These are phyloP conservation scores for Polygonum aviculare DNA, from an alignment of 148 eudicot species.

Conservation along the genomic window DNA sequence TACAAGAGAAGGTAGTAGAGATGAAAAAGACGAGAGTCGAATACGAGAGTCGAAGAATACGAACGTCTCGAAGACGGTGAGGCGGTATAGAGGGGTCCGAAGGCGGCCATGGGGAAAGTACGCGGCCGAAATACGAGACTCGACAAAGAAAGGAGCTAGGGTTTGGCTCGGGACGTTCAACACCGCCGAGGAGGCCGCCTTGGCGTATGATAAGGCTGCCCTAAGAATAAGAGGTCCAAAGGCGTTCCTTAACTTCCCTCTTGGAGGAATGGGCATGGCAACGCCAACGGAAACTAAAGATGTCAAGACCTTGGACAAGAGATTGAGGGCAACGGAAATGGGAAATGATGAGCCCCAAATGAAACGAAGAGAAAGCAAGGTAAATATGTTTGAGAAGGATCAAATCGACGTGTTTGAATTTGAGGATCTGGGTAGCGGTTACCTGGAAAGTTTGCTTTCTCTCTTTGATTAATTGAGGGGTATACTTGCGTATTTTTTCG, in stretches of 20 bases:
- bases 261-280: not conserved
- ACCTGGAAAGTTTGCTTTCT: slow-evolving; percentile 51
- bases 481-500: not conserved
- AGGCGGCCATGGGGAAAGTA: slow-evolving; percentile 87
- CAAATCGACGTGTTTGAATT: slow-evolving; percentile 36
- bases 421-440: slow-evolving; percentile 59
- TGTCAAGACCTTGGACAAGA: slow-evolving; percentile 6
- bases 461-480: slow-evolving; percentile 12
- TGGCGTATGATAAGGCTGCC: slow-evolving; percentile 89
- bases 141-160: slow-evolving; percentile 57
- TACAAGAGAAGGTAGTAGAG: not conserved
- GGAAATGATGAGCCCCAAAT: not conserved
- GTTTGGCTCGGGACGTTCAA: slow-evolving; percentile 79
- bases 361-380: not conserved
- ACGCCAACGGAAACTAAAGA: not conserved
- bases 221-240: slow-evolving; percentile 64
- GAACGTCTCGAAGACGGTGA: slow-evolving; percentile 15
- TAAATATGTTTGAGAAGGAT: not conserved
- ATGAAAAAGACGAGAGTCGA: not conserved
- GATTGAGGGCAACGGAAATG: not conserved
- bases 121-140: slow-evolving; percentile 80
- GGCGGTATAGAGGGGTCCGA: slow-evolving; percentile 73
- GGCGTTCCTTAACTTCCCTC: slow-evolving; percentile 57
- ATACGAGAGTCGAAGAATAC: not conserved
- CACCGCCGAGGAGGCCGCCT: slow-evolving; percentile 78